Evolutionary conservation across 73 alveolate genomes (phyloP).

Genomic region (Paramecium tetraurelia): DNA sequence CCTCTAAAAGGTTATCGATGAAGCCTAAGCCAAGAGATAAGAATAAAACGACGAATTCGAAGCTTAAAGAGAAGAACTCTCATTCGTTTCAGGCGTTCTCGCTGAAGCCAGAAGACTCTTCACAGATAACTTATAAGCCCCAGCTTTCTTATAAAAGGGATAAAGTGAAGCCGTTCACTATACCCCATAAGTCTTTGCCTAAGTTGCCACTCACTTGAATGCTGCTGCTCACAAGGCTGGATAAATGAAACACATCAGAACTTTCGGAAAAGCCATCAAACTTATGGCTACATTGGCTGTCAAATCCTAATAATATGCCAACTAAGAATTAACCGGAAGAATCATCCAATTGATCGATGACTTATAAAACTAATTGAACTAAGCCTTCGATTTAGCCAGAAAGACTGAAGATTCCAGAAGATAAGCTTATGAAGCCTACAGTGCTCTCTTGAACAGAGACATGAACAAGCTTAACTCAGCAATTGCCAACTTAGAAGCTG

Average conservation of each 20-base stretch:
- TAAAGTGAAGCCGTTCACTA: neutral
- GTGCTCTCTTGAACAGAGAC: conserved; percentile 2
- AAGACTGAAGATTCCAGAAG: conserved; percentile 34
- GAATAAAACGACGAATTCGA: neutral
- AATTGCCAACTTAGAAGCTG: conserved; percentile 59
- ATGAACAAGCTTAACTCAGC: conserved; percentile 52
- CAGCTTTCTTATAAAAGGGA: conserved; percentile 44
- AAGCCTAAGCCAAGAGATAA: conserved; percentile 7
- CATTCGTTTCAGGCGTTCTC: conserved; percentile 48
- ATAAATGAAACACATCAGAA: conserved; percentile 57
- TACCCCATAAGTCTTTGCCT: conserved; percentile 43
- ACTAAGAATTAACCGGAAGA: conserved; percentile 45
- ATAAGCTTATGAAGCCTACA: neutral
- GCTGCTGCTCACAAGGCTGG: conserved; percentile 58
- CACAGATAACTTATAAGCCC: conserved; percentile 57
- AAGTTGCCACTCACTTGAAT: conserved; percentile 53
- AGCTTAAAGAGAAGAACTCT: conserved; percentile 50
- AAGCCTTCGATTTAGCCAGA: conserved; percentile 60
- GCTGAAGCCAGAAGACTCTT: conserved; percentile 66
- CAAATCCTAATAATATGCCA: conserved; percentile 17
- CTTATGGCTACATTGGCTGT: conserved; percentile 38
- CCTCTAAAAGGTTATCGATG: conserved; percentile 29
- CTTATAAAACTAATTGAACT: conserved; percentile 43
- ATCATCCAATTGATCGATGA: conserved; percentile 42
- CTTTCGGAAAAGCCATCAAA: conserved; percentile 55